Evolutionary conservation across 495 filamentous ascomycete species (phyloP).

Genomic region (Aspergillus ostianus): DNA sequence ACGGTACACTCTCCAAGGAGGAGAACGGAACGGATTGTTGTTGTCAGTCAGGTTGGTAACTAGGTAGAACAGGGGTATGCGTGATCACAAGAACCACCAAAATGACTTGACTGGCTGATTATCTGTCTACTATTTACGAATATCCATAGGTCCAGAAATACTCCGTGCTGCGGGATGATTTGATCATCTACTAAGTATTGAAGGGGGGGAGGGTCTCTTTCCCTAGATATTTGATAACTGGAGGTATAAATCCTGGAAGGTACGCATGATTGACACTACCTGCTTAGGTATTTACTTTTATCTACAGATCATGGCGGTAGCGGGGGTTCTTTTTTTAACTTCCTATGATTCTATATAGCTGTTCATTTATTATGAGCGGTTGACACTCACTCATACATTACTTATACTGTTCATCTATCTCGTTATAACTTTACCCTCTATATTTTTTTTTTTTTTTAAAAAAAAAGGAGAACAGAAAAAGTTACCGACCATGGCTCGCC

Average conservation of each 20-base stretch:
- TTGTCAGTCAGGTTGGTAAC: too few relatives aligned
- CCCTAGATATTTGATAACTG: not conserved
- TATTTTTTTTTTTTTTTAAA: too few relatives aligned
- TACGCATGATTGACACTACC: not conserved
- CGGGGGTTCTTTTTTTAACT: too few relatives aligned
- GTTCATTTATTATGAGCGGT: too few relatives aligned
- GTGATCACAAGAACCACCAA: not conserved
- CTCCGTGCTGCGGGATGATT: not conserved
- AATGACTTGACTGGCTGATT: conserved; percentile 2
- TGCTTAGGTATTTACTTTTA: not conserved
- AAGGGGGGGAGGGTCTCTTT: not conserved
- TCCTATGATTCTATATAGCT: not conserved
- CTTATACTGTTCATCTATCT: too few relatives aligned
- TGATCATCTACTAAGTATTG: not conserved
- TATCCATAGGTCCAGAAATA: not conserved
- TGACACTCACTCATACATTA: too few relatives aligned
- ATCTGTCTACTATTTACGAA: not conserved
- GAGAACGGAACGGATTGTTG: too few relatives aligned
- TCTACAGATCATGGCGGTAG: not conserved
- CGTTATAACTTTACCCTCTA: not conserved
- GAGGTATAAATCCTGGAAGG: conserved; percentile 16
- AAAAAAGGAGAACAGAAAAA: too few relatives aligned
- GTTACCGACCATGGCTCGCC: conserved; percentile 7
- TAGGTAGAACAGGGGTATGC: too few relatives aligned
- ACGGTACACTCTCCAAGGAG: too few relatives aligned